Base-by-base conservation (phyloP, 129 eudicot genomes). In the Solidago caesia region DNA sequence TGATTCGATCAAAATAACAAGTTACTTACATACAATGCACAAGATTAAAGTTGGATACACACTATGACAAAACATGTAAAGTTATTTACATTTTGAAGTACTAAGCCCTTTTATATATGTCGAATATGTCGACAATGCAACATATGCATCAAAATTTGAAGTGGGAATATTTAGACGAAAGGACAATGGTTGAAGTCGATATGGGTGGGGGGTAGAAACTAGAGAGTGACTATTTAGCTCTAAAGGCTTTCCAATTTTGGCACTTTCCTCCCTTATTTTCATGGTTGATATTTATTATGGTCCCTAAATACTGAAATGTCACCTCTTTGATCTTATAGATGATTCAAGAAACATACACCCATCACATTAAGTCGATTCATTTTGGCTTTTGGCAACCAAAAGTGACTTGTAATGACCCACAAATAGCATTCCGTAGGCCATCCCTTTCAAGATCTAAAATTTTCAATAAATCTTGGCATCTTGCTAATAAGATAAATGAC, bases 121-220 rank as follows among this genome's bases (percentile, higher is more conserved):
- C 39, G n/a, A n/a, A n/a, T n/a, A n/a, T n/a, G n/a, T n/a, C 21
- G 21, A 21, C 21, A 69, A 58, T 58, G 69, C 60, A 77, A 59
- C 69, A 49, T 77, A 48, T 14, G 12, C 65, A 77, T 77, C 82
- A 77, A 43, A 52, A 52, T 10, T 70, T 77, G 70, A 77, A 69
- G 71, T 77, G 70, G 70, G 14, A 60, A 48, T 42, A 71, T 62
- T 70, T 14, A 62, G 72, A 78, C 77, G 66, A 70, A 71, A 78
- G 64, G 77, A 58, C 46, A 51, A 49, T 21, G 12, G 72, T 78
- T 15, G 67, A 71, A 78, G 49, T 71, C 41, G 72, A 69, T 60
- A 25, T 55, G 64, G 53, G 66, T 65, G 39, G 39, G 39, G 39
- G 39, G 39, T 33, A 33, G 39, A 33, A 2, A 33, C 39, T 0